These are phyloP conservation scores for Stagonosporopsis tanaceti DNA, from an alignment of 2,329 filamentous ascomycete genomes.

Conservation along the genomic window DNA sequence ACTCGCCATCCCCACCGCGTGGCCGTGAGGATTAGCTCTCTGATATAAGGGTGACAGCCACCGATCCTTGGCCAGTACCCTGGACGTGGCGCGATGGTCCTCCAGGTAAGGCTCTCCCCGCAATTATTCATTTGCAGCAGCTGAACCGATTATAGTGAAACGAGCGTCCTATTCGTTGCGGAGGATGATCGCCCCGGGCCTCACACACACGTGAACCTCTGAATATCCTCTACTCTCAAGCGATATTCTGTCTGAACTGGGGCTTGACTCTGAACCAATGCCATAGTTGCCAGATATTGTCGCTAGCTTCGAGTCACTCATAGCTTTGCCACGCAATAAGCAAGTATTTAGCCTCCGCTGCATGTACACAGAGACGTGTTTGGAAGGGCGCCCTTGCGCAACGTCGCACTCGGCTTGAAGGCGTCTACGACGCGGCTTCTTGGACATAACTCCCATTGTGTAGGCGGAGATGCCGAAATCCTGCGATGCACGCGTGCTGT, in stretches of 20 bases:
- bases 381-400: slow-evolving; percentile 16
- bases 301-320: slow-evolving; percentile 3
- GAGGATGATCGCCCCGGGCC: slow-evolving; percentile 2
- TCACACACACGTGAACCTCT: slow-evolving; percentile 11
- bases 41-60: slow-evolving; percentile 18
- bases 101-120: slow-evolving; percentile 12
- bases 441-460: background rate
- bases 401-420: slow-evolving; percentile 14
- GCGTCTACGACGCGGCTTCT: background rate
- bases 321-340: slow-evolving; percentile 8
- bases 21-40: slow-evolving; percentile 12
- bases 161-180: slow-evolving; percentile 14
- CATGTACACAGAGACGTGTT: slow-evolving; percentile 1
- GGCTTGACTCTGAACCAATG: slow-evolving; percentile 9
- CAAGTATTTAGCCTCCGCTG: slow-evolving; percentile 6
- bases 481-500: background rate
- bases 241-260: background rate
- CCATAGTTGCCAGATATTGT: slow-evolving; percentile 8
- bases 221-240: slow-evolving; percentile 7
- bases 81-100: slow-evolving; percentile 13
- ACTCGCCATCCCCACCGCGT: slow-evolving; percentile 17
- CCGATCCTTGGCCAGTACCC: slow-evolving; percentile 6
- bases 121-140: slow-evolving; percentile 17
- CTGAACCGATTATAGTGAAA: slow-evolving; percentile 19
- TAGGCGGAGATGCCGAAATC: background rate